Base-by-base conservation (phyloP, 495 filamentous ascomycete species). In the Aspergillus baeticus region DNA sequence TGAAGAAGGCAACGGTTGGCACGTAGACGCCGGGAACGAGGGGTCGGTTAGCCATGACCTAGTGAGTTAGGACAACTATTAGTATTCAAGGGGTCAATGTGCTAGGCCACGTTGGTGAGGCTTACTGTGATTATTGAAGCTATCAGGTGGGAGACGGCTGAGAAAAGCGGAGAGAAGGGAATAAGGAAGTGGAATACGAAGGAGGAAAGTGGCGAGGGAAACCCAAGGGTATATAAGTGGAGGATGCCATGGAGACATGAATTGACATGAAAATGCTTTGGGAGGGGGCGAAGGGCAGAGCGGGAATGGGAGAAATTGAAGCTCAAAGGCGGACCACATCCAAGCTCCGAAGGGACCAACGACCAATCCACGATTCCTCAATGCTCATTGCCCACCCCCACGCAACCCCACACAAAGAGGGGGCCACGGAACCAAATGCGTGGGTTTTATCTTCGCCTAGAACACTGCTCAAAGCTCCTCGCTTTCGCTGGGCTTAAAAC, bases 1-100 rank as follows among this genome's bases (percentile, higher is more conserved):
- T 70, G 73, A 88, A 89, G 75, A 89, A 89, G 62, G 86, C 83
- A 36, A 87, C 76, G 41, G 85, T 88, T 35, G 87, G 86, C 45
- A 88, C 84, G 67, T 88, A 89, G 55, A 89, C 71, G 51, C 87
- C 86, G 15, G 73, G 73, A 6, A 59, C 48, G 55, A 77, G 69
- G 45, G 68, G 61, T 34, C 69, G 69, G 5, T 51, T 56, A 22
- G 55, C 38, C 20, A 51, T 56, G 51, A 34, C 33, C 60, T 55
- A 45, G 36, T 13, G 33, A 29, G 34, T 6, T 8, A 6, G 1
- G n/a, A 45, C 10, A 34, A 42, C n/a, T 26, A 46, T 23, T 49
- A 23, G 20, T n/a, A n/a, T n/a, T n/a, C n/a, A 17, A 29, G 23
- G 31, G 5, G 26, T 29, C n/a, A n/a, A n/a, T n/a, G n/a, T n/a